Evolutionary conservation across 2,329 filamentous ascomycete species (phyloP), one percentile per base, ranked within the genome.

Genomic region (Chaetothyriales sp.): DNA sequence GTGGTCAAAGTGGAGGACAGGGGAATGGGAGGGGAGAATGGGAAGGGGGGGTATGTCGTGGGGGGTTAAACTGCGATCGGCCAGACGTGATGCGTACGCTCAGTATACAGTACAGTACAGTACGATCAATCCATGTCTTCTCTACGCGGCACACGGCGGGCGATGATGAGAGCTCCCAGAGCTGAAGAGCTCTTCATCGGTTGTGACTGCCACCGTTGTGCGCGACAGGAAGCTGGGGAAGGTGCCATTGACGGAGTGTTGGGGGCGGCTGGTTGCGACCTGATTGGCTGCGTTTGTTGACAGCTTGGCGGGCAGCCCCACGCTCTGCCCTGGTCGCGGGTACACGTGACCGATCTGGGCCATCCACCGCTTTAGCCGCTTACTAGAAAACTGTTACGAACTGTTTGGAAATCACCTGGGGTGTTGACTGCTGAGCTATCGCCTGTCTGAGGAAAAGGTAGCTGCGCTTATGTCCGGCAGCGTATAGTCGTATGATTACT

Each of bases 41-140:
- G 19, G 44, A 44, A 15, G 18, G 18, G 44, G 18, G 18, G 15
- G 13, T 46, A 15, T 15, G 18, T 46, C 10, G 15, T 13, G 45
- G 20, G 44, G 43, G 45, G 25, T 48, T 25, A 51, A 29, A 43
- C 28, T 18, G 43, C 43, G 20, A 51, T 50, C n/a, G 18, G 25
- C 5, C 4, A 20, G 8, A 19, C 19, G 13, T 28, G 40, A 44
- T 33, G 33, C 8, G 29, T 19, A 18, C 7, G 6, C n/a, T 7
- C 13, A 29, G 40, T 18, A 40, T 40, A 40, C 33, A 15, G 33
- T 40, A 40, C 33, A 15, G 33, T 40, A 40, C 33, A 40, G 15
- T 15, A 40, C 15, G 33, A 15, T 40, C 33, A 40, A 40, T 40
- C 33, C 33, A 40, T 40, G 33, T 40, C 33, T 40, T 40, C 33